Conservation (phyloP, 176 grass and related monocot genomes). For the Zizania latifolia region DNA sequence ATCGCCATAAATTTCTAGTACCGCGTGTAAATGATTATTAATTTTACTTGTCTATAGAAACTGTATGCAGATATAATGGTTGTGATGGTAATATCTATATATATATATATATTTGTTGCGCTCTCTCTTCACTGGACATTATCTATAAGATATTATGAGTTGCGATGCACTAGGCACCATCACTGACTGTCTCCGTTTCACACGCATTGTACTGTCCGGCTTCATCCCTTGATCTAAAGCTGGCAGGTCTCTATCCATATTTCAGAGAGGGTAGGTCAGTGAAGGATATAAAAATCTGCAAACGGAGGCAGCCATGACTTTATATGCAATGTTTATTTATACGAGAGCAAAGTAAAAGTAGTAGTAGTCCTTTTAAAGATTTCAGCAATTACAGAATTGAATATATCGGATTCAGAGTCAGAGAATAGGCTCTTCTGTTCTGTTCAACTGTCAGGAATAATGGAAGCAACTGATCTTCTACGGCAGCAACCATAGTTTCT, state of each 20-base stretch:
- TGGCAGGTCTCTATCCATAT: background rate
- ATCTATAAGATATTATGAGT: no score
- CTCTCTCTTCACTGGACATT: no score
- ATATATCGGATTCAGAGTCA: background rate
- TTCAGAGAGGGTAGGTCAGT: constrained; percentile 1
- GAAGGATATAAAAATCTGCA: background rate
- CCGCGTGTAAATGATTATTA: no score
- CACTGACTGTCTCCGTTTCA: background rate
- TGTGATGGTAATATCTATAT: no score
- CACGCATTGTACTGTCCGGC: background rate
- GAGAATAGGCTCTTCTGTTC: constrained; percentile 19
- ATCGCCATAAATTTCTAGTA: no score
- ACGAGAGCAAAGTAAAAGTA: background rate
- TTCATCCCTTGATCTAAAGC: background rate
- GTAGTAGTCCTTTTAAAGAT: background rate
- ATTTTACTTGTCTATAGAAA: no score
- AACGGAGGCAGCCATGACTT: background rate
- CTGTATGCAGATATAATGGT: no score
- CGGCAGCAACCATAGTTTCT: background rate
- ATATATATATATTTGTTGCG: no score
- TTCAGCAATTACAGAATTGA: background rate
- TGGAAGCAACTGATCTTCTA: constrained; percentile 8
- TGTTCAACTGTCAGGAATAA: constrained; percentile 24
- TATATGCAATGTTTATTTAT: background rate
- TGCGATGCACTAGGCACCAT: constrained; percentile 3